A percentile compares a stretch with the other conserved stretches of the same genome.
Evolutionary conservation across 805 yeast genomes (phyloP).

Genomic region (Kazachstania africana): DNA sequence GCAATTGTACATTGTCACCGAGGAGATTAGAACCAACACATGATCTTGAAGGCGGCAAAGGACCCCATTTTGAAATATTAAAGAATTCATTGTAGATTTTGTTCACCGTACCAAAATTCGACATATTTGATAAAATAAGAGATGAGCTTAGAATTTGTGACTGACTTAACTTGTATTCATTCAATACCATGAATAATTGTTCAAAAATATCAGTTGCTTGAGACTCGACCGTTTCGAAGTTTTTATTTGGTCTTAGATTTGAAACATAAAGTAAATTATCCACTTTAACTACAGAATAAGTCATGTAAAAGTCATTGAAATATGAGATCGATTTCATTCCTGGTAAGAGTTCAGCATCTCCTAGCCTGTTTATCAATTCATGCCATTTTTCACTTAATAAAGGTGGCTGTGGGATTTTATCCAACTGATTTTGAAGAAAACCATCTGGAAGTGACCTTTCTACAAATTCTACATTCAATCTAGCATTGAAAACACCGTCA

Average conservation of each 20-base stretch:
- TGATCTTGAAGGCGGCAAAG: constrained; percentile 79
- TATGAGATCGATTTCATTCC: background rate
- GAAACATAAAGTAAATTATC: constrained; percentile 32
- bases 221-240: constrained; percentile 22
- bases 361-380: constrained; percentile 4
- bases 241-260: constrained; percentile 29
- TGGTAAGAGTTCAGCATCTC: background rate
- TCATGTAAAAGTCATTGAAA: background rate
- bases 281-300: constrained; percentile 9
- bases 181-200: constrained; percentile 30
- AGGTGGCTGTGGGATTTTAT: constrained; percentile 25
- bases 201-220: constrained; percentile 43
- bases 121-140: constrained; percentile 53
- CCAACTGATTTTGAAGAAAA: constrained; percentile 21
- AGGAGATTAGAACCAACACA: constrained; percentile 59
- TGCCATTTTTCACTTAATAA: constrained; percentile 16
- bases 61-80: constrained; percentile 25
- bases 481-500: constrained; percentile 64
- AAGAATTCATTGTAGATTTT: constrained; percentile 46
- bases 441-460: constrained; percentile 24
- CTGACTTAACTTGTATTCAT: constrained; percentile 23
- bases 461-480: constrained; percentile 40
- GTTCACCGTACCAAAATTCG: constrained; percentile 51
- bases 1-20: constrained; percentile 16
- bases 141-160: constrained; percentile 48